These are phyloP conservation scores for Agrostemma githago DNA, from an alignment of 148 eudicot species.

Conservation along the genomic window DNA sequence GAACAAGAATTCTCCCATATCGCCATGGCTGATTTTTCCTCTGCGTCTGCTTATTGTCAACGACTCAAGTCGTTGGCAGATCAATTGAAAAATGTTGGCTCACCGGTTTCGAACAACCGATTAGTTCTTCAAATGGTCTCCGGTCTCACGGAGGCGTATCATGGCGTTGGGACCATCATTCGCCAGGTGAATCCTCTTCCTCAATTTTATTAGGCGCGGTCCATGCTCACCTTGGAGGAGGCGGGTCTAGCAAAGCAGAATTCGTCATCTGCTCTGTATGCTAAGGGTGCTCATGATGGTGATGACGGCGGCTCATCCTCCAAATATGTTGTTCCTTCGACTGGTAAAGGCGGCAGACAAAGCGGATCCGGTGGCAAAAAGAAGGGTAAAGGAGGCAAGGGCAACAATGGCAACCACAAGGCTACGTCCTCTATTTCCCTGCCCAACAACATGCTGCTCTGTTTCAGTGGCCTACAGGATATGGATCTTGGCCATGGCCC, in stretches of 20 bases:
- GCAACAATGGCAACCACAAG: neutral
- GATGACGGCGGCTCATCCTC: slow-evolving; percentile 1
- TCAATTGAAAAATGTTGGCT: too few species aligned
- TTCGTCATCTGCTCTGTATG: neutral
- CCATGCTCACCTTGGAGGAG: neutral
- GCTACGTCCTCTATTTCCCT: neutral
- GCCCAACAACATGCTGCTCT: neutral
- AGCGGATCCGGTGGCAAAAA: neutral
- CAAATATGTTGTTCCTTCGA: neutral
- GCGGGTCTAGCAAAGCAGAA: neutral
- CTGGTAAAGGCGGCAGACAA: too few species aligned
- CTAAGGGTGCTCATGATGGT: neutral
- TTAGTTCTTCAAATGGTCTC: too few species aligned
- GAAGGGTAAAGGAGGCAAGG: neutral
- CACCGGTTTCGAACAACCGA: too few species aligned
- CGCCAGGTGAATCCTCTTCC: too few species aligned
- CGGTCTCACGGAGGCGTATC: too few species aligned
- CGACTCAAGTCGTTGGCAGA: too few species aligned
- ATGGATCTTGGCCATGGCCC: too few species aligned
- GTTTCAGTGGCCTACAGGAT: neutral
- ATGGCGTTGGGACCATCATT: too few species aligned
- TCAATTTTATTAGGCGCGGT: neutral
- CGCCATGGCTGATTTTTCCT: too few species aligned
- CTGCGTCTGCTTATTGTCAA: too few species aligned
- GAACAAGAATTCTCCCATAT: too few species aligned